Evolutionary conservation across 345 rosid genomes (phyloP).

Genomic region (Salix udensis): DNA sequence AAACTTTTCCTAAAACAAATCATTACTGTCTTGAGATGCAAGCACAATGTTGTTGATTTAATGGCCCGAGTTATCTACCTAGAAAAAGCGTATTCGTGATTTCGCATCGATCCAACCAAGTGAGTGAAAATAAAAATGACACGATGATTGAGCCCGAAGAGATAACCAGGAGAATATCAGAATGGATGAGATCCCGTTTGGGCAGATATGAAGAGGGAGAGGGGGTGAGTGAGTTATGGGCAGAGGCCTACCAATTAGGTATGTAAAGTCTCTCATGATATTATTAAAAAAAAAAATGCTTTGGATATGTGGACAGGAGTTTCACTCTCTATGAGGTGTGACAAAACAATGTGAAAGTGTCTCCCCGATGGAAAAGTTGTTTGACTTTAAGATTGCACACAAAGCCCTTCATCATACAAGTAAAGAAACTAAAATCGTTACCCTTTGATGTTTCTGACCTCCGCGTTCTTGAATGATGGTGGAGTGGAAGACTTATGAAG

Average conservation of each 20-base stretch:
- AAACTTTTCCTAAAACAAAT: neutral
- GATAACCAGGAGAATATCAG: neutral
- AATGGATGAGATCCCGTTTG: neutral
- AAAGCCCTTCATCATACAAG: slow-evolving; percentile 8
- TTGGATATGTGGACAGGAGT: neutral
- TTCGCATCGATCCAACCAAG: neutral
- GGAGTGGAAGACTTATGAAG: slow-evolving; percentile 2
- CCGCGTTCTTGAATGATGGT: neutral
- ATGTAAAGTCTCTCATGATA: neutral
- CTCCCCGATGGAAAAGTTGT: slow-evolving; percentile 10
- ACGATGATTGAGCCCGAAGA: neutral
- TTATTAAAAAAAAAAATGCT: neutral
- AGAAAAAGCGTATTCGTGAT: neutral
- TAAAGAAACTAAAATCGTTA: slow-evolving; percentile 19
- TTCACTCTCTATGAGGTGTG: neutral
- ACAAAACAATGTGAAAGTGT: slow-evolving; percentile 12
- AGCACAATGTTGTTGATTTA: neutral
- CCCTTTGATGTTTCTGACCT: slow-evolving; percentile 17
- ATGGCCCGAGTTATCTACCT: neutral
- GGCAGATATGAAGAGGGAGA: too few species aligned
- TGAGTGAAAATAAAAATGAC: neutral
- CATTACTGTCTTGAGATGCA: neutral
- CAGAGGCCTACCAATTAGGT: neutral
- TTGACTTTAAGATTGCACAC: slow-evolving; percentile 24
- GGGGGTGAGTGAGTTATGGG: neutral